Evolutionary conservation across 371 early-diverging fungal species (phyloP).

Genomic region (Paraphysoderma sedebokerense): DNA sequence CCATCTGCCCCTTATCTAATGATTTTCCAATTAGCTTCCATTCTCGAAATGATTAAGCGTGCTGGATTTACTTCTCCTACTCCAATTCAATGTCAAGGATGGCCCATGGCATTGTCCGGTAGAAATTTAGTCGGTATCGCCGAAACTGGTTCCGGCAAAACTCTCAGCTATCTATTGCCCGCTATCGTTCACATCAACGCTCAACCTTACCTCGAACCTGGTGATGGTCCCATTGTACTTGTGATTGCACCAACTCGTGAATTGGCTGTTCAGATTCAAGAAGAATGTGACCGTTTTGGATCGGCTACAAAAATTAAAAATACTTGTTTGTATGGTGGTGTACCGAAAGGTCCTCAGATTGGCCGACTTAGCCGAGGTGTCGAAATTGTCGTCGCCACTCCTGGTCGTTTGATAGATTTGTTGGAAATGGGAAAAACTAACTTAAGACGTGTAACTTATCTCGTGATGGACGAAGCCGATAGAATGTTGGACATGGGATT

Average conservation of each 20-base stretch:
- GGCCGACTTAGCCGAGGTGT: constrained; percentile 75
- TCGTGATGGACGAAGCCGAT: constrained; percentile 98
- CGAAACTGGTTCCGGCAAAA: constrained; percentile 98
- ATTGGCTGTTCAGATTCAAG: constrained; percentile 86
- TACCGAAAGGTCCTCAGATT: constrained; percentile 86
- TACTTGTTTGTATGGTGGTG: constrained; percentile 95
- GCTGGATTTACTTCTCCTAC: constrained; percentile 86
- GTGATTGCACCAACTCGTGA: constrained; percentile 89
- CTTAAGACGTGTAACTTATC: constrained; percentile 87
- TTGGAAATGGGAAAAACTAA: constrained; percentile 73
- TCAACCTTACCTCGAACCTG: constrained; percentile 80
- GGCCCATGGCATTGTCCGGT: constrained; percentile 98
- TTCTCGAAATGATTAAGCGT: constrained; percentile 65
- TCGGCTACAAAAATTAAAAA: constrained; percentile 71
- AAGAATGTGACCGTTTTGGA: constrained; percentile 85
- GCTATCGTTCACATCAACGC: constrained; percentile 97
- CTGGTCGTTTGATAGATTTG: constrained; percentile 98
- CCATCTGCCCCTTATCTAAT: background rate
- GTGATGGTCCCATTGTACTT: constrained; percentile 94
- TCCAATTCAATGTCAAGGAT: constrained; percentile 97
- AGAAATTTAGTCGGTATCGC: constrained; percentile 97
- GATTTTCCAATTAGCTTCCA: constrained; percentile 24
- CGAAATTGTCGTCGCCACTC: constrained; percentile 98
- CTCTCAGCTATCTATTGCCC: constrained; percentile 91
- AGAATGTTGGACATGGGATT: constrained; percentile 99